phyloP scores from a whole-genome alignment of 2,329 filamentous ascomycete genomes.

The Trichoderma harzianum region DNA sequence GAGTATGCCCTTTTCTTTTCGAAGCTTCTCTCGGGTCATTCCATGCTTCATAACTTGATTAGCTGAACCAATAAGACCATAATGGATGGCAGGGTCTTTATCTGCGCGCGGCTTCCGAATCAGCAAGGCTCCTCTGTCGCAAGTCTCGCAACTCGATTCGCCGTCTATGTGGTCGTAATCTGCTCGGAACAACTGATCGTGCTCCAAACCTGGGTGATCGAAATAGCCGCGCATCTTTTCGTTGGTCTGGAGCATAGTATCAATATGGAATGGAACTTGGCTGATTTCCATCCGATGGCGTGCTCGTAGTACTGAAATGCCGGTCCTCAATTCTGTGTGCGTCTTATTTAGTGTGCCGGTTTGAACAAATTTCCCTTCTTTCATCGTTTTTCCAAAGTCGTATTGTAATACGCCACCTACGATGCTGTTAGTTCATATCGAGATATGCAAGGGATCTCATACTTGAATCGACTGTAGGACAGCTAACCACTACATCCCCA shows the following conservation, averaged over 20 bases:
- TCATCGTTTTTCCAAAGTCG: neutral
- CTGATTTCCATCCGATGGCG: neutral
- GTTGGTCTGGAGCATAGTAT: neutral
- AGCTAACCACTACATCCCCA: neutral
- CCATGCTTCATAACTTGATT: constrained; percentile 25
- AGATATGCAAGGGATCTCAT: no score
- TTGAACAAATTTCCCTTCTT: neutral
- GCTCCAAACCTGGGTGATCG: neutral
- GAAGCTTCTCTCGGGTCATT: constrained; percentile 16
- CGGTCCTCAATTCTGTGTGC: neutral
- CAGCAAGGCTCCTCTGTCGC: neutral
- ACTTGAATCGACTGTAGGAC: neutral
- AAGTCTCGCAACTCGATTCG: neutral
- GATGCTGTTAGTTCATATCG: no score
- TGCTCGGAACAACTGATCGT: neutral
- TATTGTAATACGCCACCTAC: neutral
- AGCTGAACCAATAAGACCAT: constrained; percentile 26
- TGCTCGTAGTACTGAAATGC: neutral
- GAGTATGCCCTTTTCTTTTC: neutral
- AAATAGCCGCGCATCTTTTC: neutral
- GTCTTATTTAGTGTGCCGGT: neutral
- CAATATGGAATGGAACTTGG: neutral
- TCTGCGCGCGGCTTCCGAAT: neutral
- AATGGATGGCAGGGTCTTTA: constrained; percentile 14
- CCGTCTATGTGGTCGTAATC: neutral